phyloP scores from a whole-genome alignment of 2,329 filamentous ascomycete genomes.

The Taxawa tesnikishii region DNA sequence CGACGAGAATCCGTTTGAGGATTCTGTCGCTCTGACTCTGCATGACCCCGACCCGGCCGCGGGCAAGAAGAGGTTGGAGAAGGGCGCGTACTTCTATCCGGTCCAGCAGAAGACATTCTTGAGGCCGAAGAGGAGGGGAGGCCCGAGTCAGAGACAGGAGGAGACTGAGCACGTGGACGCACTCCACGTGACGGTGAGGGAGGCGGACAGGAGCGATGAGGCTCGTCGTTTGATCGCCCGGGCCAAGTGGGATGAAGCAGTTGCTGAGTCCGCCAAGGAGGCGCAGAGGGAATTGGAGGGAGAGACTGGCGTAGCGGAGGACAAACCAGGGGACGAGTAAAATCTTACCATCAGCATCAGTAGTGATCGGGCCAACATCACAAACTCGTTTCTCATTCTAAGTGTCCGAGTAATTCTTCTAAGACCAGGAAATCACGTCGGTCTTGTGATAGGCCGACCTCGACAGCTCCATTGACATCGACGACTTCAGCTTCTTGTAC shows the following conservation, averaged over 20 bases:
- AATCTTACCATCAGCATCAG: too few species aligned
- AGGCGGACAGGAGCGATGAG: slow-evolving; percentile 36
- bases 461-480: too few species aligned
- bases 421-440: too few species aligned
- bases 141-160: slow-evolving; percentile 20
- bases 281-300: neutral
- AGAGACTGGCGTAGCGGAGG: too few species aligned
- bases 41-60: slow-evolving; percentile 36
- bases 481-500: too few species aligned
- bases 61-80: slow-evolving; percentile 27
- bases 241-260: slow-evolving; percentile 5
- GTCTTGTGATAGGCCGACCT: too few species aligned
- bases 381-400: too few species aligned
- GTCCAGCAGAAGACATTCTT: slow-evolving; percentile 45
- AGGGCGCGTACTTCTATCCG: slow-evolving; percentile 51
- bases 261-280: neutral
- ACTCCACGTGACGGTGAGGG: slow-evolving; percentile 38
- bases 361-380: too few species aligned
- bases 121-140: slow-evolving; percentile 31
- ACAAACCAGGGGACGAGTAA: too few species aligned
- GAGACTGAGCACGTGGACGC: slow-evolving; percentile 36
- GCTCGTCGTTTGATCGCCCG: slow-evolving; percentile 28
- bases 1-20: slow-evolving; percentile 39
- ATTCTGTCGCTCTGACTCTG: slow-evolving; percentile 44
- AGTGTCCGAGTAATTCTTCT: too few species aligned